phyloP scores from a whole-genome alignment of 2,329 filamentous ascomycete genomes.

The Ophiostoma novo-ulmi region DNA sequence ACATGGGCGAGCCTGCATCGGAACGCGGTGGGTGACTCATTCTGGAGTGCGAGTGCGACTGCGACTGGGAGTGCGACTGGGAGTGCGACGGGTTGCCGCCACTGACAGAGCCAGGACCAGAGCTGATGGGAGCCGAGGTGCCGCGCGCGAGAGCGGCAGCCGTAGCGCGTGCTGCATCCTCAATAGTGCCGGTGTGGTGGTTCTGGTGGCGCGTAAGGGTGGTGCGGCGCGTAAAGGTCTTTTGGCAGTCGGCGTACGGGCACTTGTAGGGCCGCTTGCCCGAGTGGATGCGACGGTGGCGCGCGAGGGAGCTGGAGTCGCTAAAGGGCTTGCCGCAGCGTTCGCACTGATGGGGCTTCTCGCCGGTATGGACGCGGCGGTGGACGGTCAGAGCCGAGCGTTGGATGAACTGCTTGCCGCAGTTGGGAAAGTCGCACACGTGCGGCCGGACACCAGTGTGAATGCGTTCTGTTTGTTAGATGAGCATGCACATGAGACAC shows the following conservation, averaged over 20 bases:
- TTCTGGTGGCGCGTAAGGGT: slow-evolving; percentile 94
- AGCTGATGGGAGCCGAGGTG: slow-evolving; percentile 26
- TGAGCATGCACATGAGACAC: neutral
- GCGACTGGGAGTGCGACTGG: neutral
- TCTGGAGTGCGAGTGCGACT: neutral
- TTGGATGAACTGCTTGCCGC: slow-evolving; percentile 96
- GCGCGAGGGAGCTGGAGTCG: slow-evolving; percentile 87
- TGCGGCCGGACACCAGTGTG: slow-evolving; percentile 89
- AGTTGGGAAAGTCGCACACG: slow-evolving; percentile 81
- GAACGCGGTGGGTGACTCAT: slow-evolving; percentile 52
- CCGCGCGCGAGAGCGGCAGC: slow-evolving; percentile 70
- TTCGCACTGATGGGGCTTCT: slow-evolving; percentile 98
- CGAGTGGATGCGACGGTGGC: slow-evolving; percentile 90
- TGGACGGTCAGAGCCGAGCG: slow-evolving; percentile 93
- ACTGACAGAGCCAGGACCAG: neutral
- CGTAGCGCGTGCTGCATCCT: slow-evolving; percentile 85
- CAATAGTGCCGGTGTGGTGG: slow-evolving; percentile 89
- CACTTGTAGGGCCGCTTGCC: slow-evolving; percentile 97
- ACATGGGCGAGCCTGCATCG: slow-evolving; percentile 63
- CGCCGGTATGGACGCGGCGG: slow-evolving; percentile 89
- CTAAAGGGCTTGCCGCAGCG: slow-evolving; percentile 97
- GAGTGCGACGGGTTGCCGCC: neutral
- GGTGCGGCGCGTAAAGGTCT: slow-evolving; percentile 94
- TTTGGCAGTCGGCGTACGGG: slow-evolving; percentile 94
- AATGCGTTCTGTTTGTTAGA: slow-evolving; percentile 67